Conservation (phyloP, 148 eudicot genomes). For the Arbutus unedo region DNA sequence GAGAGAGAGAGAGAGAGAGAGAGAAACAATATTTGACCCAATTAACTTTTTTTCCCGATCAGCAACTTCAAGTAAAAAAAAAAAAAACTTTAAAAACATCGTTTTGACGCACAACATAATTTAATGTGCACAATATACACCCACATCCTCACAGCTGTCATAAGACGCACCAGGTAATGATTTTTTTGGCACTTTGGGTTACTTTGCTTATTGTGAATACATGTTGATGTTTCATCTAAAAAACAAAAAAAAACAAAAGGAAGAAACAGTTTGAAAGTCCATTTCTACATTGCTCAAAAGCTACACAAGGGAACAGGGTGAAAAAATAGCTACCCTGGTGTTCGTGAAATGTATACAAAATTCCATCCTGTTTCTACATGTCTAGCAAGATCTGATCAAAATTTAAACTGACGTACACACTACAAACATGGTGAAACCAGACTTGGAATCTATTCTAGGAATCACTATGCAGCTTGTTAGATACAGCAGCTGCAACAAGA, state of each 20-base stretch:
- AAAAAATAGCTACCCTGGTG: slow-evolving; percentile 11
- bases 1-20: too few species aligned
- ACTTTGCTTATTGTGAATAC: too few species aligned
- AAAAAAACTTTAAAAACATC: too few species aligned
- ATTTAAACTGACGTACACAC: slow-evolving; percentile 19
- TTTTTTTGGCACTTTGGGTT: too few species aligned
- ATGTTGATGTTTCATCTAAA: too few species aligned
- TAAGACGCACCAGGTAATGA: too few species aligned
- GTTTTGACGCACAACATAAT: too few species aligned
- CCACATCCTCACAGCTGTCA: too few species aligned
- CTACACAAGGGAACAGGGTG: background rate
- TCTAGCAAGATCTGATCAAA: background rate
- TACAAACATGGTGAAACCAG: background rate
- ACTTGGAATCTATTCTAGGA: background rate
- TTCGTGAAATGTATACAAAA: background rate
- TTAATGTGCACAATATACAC: too few species aligned
- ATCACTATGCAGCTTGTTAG: slow-evolving; percentile 46
- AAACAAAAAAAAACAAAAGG: background rate
- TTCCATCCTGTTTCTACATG: slow-evolving; percentile 6
- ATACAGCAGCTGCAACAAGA: slow-evolving; percentile 41
- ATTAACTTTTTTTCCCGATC: too few species aligned
- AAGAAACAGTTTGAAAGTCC: background rate
- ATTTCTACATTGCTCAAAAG: background rate
- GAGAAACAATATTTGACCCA: too few species aligned
- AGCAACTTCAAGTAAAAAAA: too few species aligned